Evolutionary conservation across 2,329 filamentous ascomycete genomes (phyloP).

Genomic region (Cryphonectria parasitica): DNA sequence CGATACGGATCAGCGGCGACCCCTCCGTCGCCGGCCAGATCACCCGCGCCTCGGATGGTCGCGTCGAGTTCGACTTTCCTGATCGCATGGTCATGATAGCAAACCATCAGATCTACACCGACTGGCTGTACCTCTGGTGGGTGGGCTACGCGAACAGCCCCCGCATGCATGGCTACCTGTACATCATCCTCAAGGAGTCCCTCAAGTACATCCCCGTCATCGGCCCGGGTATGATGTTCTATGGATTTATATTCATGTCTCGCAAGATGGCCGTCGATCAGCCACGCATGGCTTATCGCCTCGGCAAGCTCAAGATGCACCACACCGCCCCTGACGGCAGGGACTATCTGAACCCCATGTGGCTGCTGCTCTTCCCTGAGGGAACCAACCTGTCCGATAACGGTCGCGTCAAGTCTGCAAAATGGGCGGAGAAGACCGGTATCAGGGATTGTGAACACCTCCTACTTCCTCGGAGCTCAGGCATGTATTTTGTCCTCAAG

Average conservation of each 20-base stretch:
- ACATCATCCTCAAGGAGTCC: constrained; percentile 89
- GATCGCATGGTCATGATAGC: constrained; percentile 82
- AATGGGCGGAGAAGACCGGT: constrained; percentile 77
- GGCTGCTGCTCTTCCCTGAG: constrained; percentile 86
- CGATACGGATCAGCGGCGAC: constrained; percentile 82
- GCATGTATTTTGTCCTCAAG: constrained; percentile 77
- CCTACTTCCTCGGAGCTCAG: constrained; percentile 79
- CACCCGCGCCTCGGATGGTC: constrained; percentile 68
- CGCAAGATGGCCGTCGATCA: constrained; percentile 84
- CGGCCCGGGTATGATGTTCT: constrained; percentile 82
- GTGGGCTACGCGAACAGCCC: constrained; percentile 79
- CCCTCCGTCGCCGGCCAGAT: constrained; percentile 78
- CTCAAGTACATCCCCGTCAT: constrained; percentile 80
- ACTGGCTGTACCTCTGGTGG: constrained; percentile 95
- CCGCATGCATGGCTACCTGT: constrained; percentile 81
- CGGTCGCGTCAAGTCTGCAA: constrained; percentile 69
- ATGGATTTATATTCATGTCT: constrained; percentile 90
- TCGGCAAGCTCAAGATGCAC: constrained; percentile 68
- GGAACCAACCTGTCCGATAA: constrained; percentile 80
- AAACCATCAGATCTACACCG: constrained; percentile 90
- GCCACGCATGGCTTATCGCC: constrained; percentile 72
- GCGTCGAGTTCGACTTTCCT: constrained; percentile 78
- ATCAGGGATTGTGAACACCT: constrained; percentile 74
- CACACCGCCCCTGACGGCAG: constrained; percentile 58
- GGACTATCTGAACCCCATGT: constrained; percentile 76